phyloP scores from a whole-genome alignment of 495 filamentous ascomycete species.

The Penicillium antarcticum region DNA sequence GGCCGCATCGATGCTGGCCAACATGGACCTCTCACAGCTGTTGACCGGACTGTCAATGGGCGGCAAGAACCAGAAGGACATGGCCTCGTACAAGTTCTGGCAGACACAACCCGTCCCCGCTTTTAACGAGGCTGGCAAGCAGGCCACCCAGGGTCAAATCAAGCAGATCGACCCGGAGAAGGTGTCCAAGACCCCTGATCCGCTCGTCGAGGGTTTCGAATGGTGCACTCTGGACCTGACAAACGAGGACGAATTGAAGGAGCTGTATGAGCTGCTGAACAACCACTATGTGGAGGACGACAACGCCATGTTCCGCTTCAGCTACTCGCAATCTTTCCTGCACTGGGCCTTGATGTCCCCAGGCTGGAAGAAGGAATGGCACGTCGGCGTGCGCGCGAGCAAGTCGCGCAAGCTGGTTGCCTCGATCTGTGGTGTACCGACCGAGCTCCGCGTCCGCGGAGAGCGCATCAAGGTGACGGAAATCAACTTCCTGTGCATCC shows the following conservation, averaged over 20 bases:
- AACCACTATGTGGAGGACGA: slow-evolving; percentile 97
- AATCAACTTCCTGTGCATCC: slow-evolving; percentile 96
- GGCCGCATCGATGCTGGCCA: slow-evolving; percentile 61
- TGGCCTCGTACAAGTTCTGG: slow-evolving; percentile 98
- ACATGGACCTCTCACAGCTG: slow-evolving; percentile 72
- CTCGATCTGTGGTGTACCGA: slow-evolving; percentile 90
- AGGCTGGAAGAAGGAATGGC: slow-evolving; percentile 95
- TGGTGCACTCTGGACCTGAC: slow-evolving; percentile 91
- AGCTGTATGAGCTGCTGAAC: slow-evolving; percentile 83
- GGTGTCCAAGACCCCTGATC: slow-evolving; percentile 65
- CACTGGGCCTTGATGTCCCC: slow-evolving; percentile 93
- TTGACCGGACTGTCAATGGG: slow-evolving; percentile 72
- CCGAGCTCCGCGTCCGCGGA: slow-evolving; percentile 73
- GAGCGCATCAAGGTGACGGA: slow-evolving; percentile 75
- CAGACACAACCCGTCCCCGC: slow-evolving; percentile 90
- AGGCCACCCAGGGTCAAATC: slow-evolving; percentile 57
- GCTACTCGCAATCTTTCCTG: slow-evolving; percentile 84
- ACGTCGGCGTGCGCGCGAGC: slow-evolving; percentile 82
- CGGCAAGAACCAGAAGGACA: slow-evolving; percentile 90
- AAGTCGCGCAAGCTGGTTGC: slow-evolving; percentile 80
- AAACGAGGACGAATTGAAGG: slow-evolving; percentile 63
- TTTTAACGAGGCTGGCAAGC: slow-evolving; percentile 56
- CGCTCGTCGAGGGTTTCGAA: slow-evolving; percentile 74
- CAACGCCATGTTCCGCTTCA: slow-evolving; percentile 95
- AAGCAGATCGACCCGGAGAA: slow-evolving; percentile 70